Conservation (phyloP, 495 filamentous ascomycete genomes). For the Halenospora varia region DNA sequence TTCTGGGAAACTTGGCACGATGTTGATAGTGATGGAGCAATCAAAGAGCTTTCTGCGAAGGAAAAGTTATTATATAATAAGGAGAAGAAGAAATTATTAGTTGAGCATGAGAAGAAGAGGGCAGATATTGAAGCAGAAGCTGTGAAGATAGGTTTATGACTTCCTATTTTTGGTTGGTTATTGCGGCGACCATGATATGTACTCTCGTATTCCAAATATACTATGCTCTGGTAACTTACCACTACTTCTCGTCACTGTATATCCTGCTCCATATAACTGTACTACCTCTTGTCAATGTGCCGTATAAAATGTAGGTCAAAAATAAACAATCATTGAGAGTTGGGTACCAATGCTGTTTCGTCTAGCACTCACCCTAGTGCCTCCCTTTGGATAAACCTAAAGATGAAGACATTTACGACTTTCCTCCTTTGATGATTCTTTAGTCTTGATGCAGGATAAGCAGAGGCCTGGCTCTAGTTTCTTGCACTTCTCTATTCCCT, state of each 20-base stretch:
- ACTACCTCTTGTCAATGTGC: neutral
- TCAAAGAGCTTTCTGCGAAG: conserved; percentile 14
- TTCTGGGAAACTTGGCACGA: conserved; percentile 14
- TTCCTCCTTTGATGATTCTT: too few species aligned
- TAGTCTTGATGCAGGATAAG: too few species aligned
- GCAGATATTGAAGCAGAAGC: conserved; percentile 14
- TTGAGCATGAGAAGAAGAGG: conserved; percentile 17
- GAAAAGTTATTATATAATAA: conserved; percentile 14
- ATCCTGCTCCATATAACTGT: neutral
- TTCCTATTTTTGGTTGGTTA: conserved; percentile 8
- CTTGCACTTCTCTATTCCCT: too few species aligned
- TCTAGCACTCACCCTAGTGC: too few species aligned
- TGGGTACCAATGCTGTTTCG: too few species aligned
- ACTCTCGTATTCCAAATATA: conserved; percentile 26
- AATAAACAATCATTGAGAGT: neutral
- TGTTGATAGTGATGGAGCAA: conserved; percentile 9
- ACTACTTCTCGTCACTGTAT: too few species aligned
- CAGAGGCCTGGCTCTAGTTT: too few species aligned
- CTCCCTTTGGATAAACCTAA: too few species aligned
- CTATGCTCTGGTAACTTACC: too few species aligned
- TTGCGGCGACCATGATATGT: conserved; percentile 2
- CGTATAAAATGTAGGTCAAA: neutral
- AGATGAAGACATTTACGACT: too few species aligned
- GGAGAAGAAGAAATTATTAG: conserved; percentile 8
- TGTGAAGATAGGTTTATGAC: conserved; percentile 15